A percentile compares a stretch with the other conserved stretches of the same genome.
Evolutionary conservation across 148 eudicot species (phyloP).

Genomic region (Rhododendron mucronatum): DNA sequence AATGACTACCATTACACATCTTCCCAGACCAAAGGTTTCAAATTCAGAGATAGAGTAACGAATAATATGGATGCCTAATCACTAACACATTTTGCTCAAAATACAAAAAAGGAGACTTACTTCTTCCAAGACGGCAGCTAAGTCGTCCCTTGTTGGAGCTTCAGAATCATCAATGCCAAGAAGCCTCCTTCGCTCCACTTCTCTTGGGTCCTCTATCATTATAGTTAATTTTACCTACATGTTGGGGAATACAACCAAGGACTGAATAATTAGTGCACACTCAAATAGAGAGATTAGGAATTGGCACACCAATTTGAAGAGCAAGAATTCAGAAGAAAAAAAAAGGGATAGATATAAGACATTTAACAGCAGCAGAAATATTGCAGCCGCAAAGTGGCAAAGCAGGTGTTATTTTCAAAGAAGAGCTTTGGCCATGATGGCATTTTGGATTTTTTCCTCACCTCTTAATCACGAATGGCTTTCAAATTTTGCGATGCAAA

Average conservation of each 20-base stretch:
- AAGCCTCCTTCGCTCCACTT: slow-evolving; percentile 74
- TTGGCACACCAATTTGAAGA: slow-evolving; percentile 6
- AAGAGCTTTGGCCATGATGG: background rate
- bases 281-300: background rate
- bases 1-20: background rate
- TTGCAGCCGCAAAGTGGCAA: background rate
- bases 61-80: background rate
- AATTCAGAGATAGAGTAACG: background rate
- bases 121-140: slow-evolving; percentile 78
- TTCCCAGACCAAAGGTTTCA: background rate
- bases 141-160: slow-evolving; percentile 83
- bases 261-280: background rate
- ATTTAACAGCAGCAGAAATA: background rate
- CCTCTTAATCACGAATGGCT: background rate
- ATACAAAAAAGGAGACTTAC: slow-evolving; percentile 28
- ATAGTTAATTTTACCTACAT: slow-evolving; percentile 80
- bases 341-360: background rate
- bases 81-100: background rate
- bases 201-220: slow-evolving; percentile 91
- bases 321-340: background rate
- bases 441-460: background rate
- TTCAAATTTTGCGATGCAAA: background rate
- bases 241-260: background rate
- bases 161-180: slow-evolving; percentile 88
- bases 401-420: background rate